phyloP scores from a whole-genome alignment of 2,329 filamentous ascomycete genomes.

The Aureobasidium subglaciale region DNA sequence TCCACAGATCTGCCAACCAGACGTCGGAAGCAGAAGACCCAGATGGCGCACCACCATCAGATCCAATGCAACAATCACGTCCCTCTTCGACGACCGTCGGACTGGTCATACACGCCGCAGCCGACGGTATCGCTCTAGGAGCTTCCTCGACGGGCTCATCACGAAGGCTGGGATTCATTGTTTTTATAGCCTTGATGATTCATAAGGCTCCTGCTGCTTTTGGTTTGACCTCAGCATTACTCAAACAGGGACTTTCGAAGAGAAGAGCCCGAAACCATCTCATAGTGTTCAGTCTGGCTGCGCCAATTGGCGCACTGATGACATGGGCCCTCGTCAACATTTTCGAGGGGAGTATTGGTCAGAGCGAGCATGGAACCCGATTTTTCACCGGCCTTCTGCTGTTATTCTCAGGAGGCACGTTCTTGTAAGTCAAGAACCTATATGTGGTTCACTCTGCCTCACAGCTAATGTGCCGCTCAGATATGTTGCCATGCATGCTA shows the following conservation, averaged over 20 bases:
- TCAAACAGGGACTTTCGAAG: slow-evolving; percentile 88
- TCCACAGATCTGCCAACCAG: slow-evolving; percentile 15
- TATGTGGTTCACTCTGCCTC: neutral
- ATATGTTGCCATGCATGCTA: slow-evolving; percentile 97
- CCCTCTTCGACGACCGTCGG: slow-evolving; percentile 64
- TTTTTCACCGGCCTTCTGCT: slow-evolving; percentile 92
- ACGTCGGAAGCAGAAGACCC: slow-evolving; percentile 18
- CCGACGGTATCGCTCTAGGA: slow-evolving; percentile 92
- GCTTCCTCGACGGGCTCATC: slow-evolving; percentile 65
- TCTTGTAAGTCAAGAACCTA: slow-evolving; percentile 58
- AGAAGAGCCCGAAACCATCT: slow-evolving; percentile 77
- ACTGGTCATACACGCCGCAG: slow-evolving; percentile 90
- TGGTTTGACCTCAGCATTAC: slow-evolving; percentile 78
- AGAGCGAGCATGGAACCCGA: slow-evolving; percentile 54
- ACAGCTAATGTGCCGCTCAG: slow-evolving; percentile 38
- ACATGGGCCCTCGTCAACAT: slow-evolving; percentile 77
- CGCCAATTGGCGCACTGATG: slow-evolving; percentile 73
- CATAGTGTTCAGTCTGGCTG: slow-evolving; percentile 83
- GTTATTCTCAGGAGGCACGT: slow-evolving; percentile 93
- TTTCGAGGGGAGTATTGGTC: slow-evolving; percentile 54
- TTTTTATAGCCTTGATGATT: slow-evolving; percentile 94
- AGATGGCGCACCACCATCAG: slow-evolving; percentile 33
- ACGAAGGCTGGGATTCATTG: slow-evolving; percentile 74
- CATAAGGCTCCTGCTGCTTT: slow-evolving; percentile 97
- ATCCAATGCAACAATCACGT: slow-evolving; percentile 30